Percentiles rank a stretch among this genome's conserved stretches.
These are phyloP conservation scores for Trichoderma aggressivum DNA, from an alignment of 2,329 filamentous ascomycete genomes.

Conservation along the genomic window DNA sequence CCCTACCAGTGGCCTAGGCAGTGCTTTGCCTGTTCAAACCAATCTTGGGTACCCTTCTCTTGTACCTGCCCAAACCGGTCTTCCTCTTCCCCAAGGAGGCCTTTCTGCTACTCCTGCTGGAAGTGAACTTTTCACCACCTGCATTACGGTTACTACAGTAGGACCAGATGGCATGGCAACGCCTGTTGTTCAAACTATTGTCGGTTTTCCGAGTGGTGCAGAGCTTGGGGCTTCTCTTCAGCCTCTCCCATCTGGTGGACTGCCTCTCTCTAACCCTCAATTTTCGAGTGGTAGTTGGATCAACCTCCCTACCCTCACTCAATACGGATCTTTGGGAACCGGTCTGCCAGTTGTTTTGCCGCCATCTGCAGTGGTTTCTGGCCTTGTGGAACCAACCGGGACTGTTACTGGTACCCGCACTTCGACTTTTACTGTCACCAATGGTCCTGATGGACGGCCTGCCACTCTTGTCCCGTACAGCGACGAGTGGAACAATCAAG, in stretches of 20 bases:
- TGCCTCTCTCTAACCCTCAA: conserved; percentile 21
- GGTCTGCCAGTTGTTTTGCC: conserved; percentile 9
- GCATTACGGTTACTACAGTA: conserved; percentile 31
- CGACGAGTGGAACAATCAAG: conserved; percentile 18
- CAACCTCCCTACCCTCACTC: conserved; percentile 26
- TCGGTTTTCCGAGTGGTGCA: conserved; percentile 27
- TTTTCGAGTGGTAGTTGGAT: conserved; percentile 17
- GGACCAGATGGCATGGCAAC: conserved; percentile 33
- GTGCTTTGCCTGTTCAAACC: conserved; percentile 17
- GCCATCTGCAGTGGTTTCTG: conserved; percentile 24
- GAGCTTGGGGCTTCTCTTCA: conserved; percentile 23
- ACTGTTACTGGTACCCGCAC: conserved; percentile 25
- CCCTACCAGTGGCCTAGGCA: conserved; percentile 19
- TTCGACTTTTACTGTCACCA: conserved; percentile 26
- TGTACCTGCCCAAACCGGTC: conserved; percentile 22
- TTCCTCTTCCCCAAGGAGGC: conserved; percentile 26
- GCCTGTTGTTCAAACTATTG: conserved; percentile 32
- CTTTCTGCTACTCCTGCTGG: conserved; percentile 18
- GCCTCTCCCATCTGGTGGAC: conserved; percentile 21
- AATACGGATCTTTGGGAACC: conserved; percentile 24
- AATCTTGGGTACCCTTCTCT: conserved; percentile 23
- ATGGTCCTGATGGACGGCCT: conserved; percentile 20
- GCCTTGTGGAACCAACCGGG: conserved; percentile 22
- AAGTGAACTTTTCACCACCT: conserved; percentile 25
- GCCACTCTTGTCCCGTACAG: conserved; percentile 22